A percentile compares a stretch with the other conserved stretches of the same genome.
Conservation (phyloP, 1,284 basidiomycete genomes). For the Polyporus tsugae region DNA sequence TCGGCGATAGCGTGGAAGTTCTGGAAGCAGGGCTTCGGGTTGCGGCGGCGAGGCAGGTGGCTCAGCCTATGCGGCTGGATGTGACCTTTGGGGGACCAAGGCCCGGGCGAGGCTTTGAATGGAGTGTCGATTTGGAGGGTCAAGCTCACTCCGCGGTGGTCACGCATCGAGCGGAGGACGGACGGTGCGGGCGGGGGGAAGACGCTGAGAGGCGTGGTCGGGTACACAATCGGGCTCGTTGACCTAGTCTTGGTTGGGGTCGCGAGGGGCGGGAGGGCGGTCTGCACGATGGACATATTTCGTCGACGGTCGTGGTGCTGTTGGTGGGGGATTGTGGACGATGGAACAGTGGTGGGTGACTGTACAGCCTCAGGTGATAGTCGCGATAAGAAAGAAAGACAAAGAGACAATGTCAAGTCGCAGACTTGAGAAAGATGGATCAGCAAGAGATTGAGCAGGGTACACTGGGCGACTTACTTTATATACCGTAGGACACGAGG, state of each 20-base stretch:
- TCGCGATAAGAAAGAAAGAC: not conserved
- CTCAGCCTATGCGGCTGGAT: constrained; percentile 42
- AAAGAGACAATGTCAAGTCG: constrained; percentile 22
- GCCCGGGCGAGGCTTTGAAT: constrained; percentile 23
- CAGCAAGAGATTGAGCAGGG: constrained; percentile 5
- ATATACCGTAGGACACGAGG: constrained; percentile 25
- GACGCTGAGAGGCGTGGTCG: constrained; percentile 35
- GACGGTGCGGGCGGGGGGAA: constrained; percentile 38
- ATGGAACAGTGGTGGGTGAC: not conserved
- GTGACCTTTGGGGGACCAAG: constrained; percentile 39
- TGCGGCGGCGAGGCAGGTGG: constrained; percentile 40
- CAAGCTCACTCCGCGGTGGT: constrained; percentile 37
- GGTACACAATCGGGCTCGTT: constrained; percentile 27
- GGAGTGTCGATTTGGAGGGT: constrained; percentile 34
- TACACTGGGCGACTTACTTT: constrained; percentile 14
- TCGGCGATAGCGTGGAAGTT: constrained; percentile 26
- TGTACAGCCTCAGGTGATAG: not conserved
- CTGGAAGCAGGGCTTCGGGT: constrained; percentile 36
- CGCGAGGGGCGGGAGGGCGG: constrained; percentile 16
- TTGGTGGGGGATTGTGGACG: not conserved
- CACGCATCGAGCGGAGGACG: constrained; percentile 32
- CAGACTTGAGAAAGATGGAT: constrained; percentile 25
- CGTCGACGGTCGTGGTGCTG: constrained; percentile 7
- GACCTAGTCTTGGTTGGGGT: constrained; percentile 20
- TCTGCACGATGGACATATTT: constrained; percentile 15